Base-by-base conservation (phyloP, 108 stramenopile genomes). In the Skeletonema tropicum region DNA sequence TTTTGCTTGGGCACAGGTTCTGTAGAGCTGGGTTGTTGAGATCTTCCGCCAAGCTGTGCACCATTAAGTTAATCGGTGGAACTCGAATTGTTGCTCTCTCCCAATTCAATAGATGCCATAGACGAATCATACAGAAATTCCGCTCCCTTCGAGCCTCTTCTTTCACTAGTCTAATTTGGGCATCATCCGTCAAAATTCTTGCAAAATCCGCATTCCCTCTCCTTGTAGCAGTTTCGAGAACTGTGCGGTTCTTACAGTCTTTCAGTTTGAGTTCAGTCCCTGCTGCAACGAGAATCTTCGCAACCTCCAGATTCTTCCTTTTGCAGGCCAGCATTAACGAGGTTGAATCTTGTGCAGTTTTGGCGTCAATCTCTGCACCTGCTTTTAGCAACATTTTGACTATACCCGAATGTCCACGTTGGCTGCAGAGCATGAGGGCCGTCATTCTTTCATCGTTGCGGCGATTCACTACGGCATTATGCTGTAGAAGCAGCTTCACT, bases 271-370 rank as follows among this genome's bases (percentile, higher is more conserved):
- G 77, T 57, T 96, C 95, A 38, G 91, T 85, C n/a, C 95, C 95
- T 19, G 89, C 70, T 36, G 88, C 66, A 11, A 94, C 87, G 9
- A 96, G 77, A n/a, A 91, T 90, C 39, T 80, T 82, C 8, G 90
- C 93, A 5, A 91, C 89, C 14, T 86, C 76, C 12, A 87, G 57
- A 64, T 96, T 90, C 25, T 75, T 88, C 3, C 95, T 87, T 59
- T 94, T 94, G 81, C 91, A 91, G 6, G 93, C 92, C 42, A 96
- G 80, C 86, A 94, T 92, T 8, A 96, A 80, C 60, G 90, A 84
- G 38, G 95, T 93, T n/a, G 89, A 90, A 38, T 85, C 89, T 70
- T 91, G 90, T n/a, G 80, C 67, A 3, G 91, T 94, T 55, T 73
- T 80, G 31, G 86, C 70, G 33, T 89, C 83, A 14, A 87, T 49